These are phyloP conservation scores for Corynespora cassiicola DNA, from an alignment of 2,329 filamentous ascomycete species.

Conservation along the genomic window DNA sequence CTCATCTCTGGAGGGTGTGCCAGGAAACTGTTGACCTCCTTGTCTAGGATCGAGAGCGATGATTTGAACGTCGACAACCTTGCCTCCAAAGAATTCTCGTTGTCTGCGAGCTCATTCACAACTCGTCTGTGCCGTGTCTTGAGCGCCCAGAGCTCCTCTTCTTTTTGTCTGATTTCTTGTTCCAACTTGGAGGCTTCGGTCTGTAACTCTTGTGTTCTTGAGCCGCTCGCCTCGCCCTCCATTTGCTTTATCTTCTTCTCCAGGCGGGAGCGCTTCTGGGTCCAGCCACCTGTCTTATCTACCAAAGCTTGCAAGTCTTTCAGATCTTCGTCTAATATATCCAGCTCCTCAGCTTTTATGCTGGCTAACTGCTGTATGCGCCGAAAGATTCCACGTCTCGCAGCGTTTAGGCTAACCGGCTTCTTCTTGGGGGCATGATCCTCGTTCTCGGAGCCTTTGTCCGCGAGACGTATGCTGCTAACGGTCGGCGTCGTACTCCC, in stretches of 20 bases:
- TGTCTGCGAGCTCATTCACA: slow-evolving; percentile 65
- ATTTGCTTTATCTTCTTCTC: slow-evolving; percentile 63
- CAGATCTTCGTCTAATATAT: slow-evolving; percentile 64
- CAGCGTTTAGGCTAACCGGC: slow-evolving; percentile 64
- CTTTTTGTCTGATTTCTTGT: slow-evolving; percentile 70
- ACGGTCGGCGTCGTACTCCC: slow-evolving; percentile 58
- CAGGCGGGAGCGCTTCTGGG: slow-evolving; percentile 61
- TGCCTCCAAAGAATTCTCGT: slow-evolving; percentile 71
- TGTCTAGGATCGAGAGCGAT: slow-evolving; percentile 70
- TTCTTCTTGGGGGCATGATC: slow-evolving; percentile 51
- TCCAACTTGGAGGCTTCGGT: slow-evolving; percentile 61
- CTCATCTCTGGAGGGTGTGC: slow-evolving; percentile 58
- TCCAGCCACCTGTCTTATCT: slow-evolving; percentile 64
- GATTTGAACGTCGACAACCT: slow-evolving; percentile 75
- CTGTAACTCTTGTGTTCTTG: slow-evolving; percentile 60
- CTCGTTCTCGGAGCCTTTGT: slow-evolving; percentile 25
- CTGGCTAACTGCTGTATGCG: slow-evolving; percentile 69
- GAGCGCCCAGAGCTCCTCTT: slow-evolving; percentile 68
- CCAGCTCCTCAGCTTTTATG: slow-evolving; percentile 73
- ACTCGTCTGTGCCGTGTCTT: slow-evolving; percentile 67
- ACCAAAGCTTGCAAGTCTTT: slow-evolving; percentile 64
- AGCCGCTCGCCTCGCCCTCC: slow-evolving; percentile 62
- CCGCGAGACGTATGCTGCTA: slow-evolving; percentile 45
- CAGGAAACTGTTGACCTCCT: slow-evolving; percentile 66
- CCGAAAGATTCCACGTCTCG: slow-evolving; percentile 69